phyloP scores from a whole-genome alignment of 1,284 basidiomycete genomes.

The Tilletia indica region DNA sequence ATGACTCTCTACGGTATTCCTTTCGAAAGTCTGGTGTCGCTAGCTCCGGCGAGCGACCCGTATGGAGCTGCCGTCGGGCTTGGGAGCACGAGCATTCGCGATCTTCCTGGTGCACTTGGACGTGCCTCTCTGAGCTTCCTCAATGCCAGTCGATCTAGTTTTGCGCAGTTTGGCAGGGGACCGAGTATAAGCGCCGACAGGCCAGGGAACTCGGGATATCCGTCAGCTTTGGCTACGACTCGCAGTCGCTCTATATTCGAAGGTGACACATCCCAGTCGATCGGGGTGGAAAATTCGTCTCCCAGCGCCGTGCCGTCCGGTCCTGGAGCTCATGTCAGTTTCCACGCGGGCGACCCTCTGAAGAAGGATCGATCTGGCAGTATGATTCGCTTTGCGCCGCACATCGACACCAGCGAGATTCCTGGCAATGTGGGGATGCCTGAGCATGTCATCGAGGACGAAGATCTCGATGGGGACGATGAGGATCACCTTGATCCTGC shows the following conservation, averaged over 20 bases:
- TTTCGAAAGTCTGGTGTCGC: constrained; percentile 72
- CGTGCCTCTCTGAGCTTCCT: not conserved
- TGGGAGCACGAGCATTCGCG: constrained; percentile 39
- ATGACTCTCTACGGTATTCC: constrained; percentile 68
- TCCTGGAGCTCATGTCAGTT: not conserved
- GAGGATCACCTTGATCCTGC: constrained; percentile 26
- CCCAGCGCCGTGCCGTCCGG: not conserved
- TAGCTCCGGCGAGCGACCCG: constrained; percentile 73
- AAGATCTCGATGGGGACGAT: constrained; percentile 21
- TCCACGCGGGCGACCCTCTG: not conserved
- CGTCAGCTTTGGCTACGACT: not conserved
- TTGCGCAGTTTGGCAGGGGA: not conserved
- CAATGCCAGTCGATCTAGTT: not conserved
- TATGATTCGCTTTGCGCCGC: constrained; percentile 9
- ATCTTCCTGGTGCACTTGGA: constrained; percentile 19
- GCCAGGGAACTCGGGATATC: not conserved
- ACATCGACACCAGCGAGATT: constrained; percentile 23
- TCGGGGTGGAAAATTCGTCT: not conserved
- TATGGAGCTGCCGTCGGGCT: constrained; percentile 59
- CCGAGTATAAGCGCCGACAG: not conserved
- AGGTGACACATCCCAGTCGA: not conserved
- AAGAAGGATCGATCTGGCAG: constrained; percentile 11
- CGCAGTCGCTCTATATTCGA: constrained; percentile 6
- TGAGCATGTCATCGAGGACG: not conserved
- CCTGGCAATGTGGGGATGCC: not conserved